Evolutionary conservation across 768 basidiomycete genomes (phyloP).

Genomic region (Podaxis sp.): DNA sequence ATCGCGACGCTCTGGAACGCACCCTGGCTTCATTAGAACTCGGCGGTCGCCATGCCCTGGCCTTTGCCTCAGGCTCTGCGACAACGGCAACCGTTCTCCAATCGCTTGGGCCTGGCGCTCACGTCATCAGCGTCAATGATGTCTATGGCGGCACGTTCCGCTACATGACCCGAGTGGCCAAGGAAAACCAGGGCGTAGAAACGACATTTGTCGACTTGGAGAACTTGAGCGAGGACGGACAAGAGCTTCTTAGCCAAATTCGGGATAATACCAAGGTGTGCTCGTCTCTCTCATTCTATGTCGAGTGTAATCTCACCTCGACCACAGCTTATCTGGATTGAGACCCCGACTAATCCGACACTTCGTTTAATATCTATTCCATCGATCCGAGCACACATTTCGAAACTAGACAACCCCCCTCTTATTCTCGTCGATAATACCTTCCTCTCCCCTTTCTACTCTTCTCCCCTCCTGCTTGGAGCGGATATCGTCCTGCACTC

Average conservation of each 20-base stretch:
- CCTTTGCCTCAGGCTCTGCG: slow-evolving; percentile 85
- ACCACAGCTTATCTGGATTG: slow-evolving; percentile 88
- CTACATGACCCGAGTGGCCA: slow-evolving; percentile 69
- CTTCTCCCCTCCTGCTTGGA: slow-evolving; percentile 79
- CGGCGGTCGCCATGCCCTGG: slow-evolving; percentile 69
- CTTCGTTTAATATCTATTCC: slow-evolving; percentile 83
- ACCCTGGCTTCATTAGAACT: slow-evolving; percentile 79
- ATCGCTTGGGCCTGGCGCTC: slow-evolving; percentile 69
- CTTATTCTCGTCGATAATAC: slow-evolving; percentile 93
- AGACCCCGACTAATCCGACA: slow-evolving; percentile 94
- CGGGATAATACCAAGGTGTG: slow-evolving; percentile 78
- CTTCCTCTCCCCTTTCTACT: slow-evolving; percentile 90
- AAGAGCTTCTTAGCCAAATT: slow-evolving; percentile 60
- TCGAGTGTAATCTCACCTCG: background rate
- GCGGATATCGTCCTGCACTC: slow-evolving; percentile 87
- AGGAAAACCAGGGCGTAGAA: slow-evolving; percentile 63
- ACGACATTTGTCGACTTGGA: slow-evolving; percentile 85
- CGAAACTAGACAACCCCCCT: slow-evolving; percentile 53
- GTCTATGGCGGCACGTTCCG: slow-evolving; percentile 94
- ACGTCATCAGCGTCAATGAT: slow-evolving; percentile 87
- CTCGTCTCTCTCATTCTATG: slow-evolving; percentile 5
- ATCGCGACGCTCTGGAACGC: slow-evolving; percentile 75
- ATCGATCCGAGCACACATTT: slow-evolving; percentile 52
- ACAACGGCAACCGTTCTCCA: slow-evolving; percentile 84
- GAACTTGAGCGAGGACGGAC: slow-evolving; percentile 52